Evolutionary conservation across 1,284 basidiomycete genomes (phyloP).

Genomic region (Malassezia obtusa): DNA sequence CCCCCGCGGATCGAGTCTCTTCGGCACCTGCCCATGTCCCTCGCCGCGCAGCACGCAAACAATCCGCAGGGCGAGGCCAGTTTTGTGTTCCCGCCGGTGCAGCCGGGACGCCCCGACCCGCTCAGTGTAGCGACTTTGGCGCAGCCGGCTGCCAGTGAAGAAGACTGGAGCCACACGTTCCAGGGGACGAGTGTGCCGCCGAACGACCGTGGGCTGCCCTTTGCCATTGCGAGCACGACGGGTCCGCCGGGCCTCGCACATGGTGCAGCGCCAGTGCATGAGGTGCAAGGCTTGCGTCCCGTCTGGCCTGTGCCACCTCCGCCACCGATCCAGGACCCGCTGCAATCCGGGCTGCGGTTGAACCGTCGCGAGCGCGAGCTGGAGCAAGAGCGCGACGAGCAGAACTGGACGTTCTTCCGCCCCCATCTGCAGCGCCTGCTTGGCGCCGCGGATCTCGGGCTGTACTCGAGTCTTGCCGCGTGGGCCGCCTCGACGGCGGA

Average conservation of each 20-base stretch:
- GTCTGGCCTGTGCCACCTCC: constrained; percentile 20
- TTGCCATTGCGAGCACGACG: neutral
- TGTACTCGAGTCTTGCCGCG: constrained; percentile 12
- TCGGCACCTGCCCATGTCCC: constrained; percentile 14
- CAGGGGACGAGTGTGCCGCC: neutral
- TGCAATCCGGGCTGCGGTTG: constrained; percentile 26
- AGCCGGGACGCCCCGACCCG: constrained; percentile 18
- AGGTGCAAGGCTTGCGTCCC: neutral
- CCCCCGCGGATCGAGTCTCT: constrained; percentile 31
- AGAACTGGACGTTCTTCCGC: constrained; percentile 34
- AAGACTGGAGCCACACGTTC: constrained; percentile 17
- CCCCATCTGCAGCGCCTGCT: constrained; percentile 26
- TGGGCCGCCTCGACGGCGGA: constrained; percentile 11
- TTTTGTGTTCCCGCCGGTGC: constrained; percentile 8
- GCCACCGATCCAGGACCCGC: constrained; percentile 21
- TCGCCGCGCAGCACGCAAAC: neutral
- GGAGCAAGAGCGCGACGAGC: constrained; percentile 31
- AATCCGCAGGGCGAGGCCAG: constrained; percentile 3
- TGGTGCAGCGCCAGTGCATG: neutral
- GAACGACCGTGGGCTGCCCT: constrained; percentile 4
- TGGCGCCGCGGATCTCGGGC: constrained; percentile 23
- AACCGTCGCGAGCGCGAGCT: constrained; percentile 32
- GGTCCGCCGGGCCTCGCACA: neutral
- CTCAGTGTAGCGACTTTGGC: constrained; percentile 16
- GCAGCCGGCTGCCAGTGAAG: neutral